Evolutionary conservation across 371 early-diverging fungal genomes (phyloP).

Genomic region (Dichotomocladium elegans): DNA sequence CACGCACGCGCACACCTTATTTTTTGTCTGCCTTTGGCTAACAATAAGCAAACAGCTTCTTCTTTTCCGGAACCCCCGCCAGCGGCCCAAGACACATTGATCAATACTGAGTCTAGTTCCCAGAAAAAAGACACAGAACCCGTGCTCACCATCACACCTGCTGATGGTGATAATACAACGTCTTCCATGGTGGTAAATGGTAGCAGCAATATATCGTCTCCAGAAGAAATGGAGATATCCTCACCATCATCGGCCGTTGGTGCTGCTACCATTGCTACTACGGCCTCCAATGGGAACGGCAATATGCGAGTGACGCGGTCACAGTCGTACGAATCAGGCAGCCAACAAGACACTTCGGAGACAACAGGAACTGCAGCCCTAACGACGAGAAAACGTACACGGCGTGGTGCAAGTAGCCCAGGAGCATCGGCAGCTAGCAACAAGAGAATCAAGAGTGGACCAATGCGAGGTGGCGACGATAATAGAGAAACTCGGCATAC

Average conservation of each 20-base stretch:
- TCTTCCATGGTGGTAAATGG: not conserved
- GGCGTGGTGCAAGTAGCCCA: not conserved
- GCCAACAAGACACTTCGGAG: not conserved
- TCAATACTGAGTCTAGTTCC: too few species aligned
- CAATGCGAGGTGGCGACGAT: constrained; percentile 6
- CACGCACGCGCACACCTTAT: too few species aligned
- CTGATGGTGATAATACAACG: not conserved
- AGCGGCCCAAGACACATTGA: not conserved
- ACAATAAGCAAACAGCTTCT: not conserved
- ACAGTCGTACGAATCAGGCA: constrained; percentile 10
- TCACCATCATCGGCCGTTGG: too few species aligned
- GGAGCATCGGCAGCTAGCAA: not conserved
- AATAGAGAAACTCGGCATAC: constrained; percentile 16
- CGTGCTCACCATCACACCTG: too few species aligned
- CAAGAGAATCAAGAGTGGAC: not conserved
- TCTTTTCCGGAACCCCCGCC: not conserved
- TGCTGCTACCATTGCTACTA: too few species aligned
- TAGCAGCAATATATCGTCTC: not conserved
- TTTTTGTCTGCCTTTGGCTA: constrained; percentile 12
- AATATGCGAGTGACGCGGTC: constrained; percentile 18
- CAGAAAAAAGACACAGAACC: too few species aligned
- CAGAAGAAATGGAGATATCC: too few species aligned
- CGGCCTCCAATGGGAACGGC: too few species aligned
- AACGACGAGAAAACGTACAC: constrained; percentile 9
- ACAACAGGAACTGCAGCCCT: not conserved